Percentiles rank a stretch among this genome's conserved stretches.
These are phyloP conservation scores for Cyberlindnera amylophila DNA, from an alignment of 805 yeast species.

Conservation along the genomic window DNA sequence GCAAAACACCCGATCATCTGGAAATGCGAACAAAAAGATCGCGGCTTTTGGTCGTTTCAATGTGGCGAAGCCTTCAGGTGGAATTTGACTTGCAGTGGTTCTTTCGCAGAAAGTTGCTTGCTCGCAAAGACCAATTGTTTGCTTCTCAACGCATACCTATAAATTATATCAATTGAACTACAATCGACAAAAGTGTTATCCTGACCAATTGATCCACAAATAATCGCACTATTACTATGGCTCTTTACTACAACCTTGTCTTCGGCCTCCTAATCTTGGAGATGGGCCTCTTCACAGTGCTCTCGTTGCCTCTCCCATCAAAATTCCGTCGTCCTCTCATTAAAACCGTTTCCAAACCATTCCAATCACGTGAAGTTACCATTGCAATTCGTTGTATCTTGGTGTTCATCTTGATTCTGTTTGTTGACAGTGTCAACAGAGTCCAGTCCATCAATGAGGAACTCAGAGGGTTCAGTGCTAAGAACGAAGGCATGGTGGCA, in stretches of 20 bases:
- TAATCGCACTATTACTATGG: constrained; percentile 18
- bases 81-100: background rate
- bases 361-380: constrained; percentile 65
- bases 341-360: constrained; percentile 59
- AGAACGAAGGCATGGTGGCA: constrained; percentile 5
- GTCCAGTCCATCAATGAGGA: constrained; percentile 68
- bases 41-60: background rate
- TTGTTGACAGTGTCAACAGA: constrained; percentile 84
- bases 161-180: too few relatives aligned
- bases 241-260: constrained; percentile 36
- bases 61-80: background rate
- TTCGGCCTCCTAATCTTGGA: constrained; percentile 77
- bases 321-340: constrained; percentile 65
- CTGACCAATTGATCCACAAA: background rate
- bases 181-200: too few relatives aligned
- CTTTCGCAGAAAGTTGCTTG: too few relatives aligned
- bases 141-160: too few relatives aligned
- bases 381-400: constrained; percentile 77
- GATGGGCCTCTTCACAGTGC: constrained; percentile 69
- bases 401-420: constrained; percentile 78
- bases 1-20: constrained; percentile 5
- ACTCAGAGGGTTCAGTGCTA: constrained; percentile 35
- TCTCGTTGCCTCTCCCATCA: constrained; percentile 86
- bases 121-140: too few relatives aligned
- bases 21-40: background rate